Base-by-base conservation (phyloP, 345 rosid species). In the Bretschneidera sinensis region DNA sequence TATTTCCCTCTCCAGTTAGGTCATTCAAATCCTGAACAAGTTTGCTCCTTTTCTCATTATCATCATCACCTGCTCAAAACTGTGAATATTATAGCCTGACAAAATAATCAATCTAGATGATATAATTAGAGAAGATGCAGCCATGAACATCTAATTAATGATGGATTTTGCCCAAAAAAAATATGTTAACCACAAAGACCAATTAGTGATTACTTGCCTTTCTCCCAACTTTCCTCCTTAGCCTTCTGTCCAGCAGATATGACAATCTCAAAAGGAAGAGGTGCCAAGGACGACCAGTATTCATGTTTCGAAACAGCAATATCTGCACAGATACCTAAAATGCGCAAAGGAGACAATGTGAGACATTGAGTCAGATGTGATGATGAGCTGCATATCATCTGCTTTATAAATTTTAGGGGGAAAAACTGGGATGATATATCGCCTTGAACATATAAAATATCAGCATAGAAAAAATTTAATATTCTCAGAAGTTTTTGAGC, bases 211-310 rank as follows among this genome's bases (percentile, higher is more conserved):
- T 62, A 76, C 83, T 79, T 74, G 59, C 99, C 95, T 84, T 80
- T 87, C 61, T 78, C 88, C 78, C 85, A 84, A 56, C 73, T 71
- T 53, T 72, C 85, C 75, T 90, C 96, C 79, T 91, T 95, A 59
- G 97, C 97, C 82, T 85, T 95, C 75, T 95, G 97, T 47, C 97
- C 99, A 74, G 95, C 95, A 71, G 99, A 95, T 63, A 91, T 75
- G 66, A 95, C 97, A 65, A 95, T 67, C 66, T 95, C 99, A 82
- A 95, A 95, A 34, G 97, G 99, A 67, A 95, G 88, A 55, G 99
- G 97, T 24, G 99, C 99, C 48, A 95, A 75, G 16, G 99, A 83
- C 71, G 99, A 88, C 99, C 99, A 95, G 77, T 86, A 88, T 75
- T 95, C 97, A 61, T 91, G 79, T 79, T 95, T 95, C 28, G 91